Conservation (phyloP, 768 basidiomycete species). For the Tulasnella sp. region DNA sequence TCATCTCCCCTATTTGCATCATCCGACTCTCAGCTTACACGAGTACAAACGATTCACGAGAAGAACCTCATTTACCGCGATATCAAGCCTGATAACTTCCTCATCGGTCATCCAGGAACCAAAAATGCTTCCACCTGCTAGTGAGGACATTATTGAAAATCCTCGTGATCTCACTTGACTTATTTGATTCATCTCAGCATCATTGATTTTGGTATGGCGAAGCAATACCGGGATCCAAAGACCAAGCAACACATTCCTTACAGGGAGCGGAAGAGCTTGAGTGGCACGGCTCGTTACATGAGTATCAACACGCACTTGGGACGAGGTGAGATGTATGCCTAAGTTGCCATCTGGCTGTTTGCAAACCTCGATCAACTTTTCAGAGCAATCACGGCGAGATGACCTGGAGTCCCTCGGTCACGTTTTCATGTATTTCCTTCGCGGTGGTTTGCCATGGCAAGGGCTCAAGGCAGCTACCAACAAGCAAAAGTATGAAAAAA, state of each 20-base stretch:
- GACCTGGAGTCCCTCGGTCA: conserved; percentile 98
- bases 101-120: conserved; percentile 85
- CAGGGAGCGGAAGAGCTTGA: conserved; percentile 90
- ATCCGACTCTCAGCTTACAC: conserved; percentile 54
- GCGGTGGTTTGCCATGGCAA: conserved; percentile 97
- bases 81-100: conserved; percentile 98
- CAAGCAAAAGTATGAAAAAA: conserved; percentile 99
- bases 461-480: conserved; percentile 98
- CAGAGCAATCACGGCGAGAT: conserved; percentile 61
- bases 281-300: conserved; percentile 98
- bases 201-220: conserved; percentile 97
- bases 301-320: conserved; percentile 98
- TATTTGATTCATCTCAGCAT: conserved; percentile 24
- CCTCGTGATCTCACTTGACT: conserved; percentile 4
- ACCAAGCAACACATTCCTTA: conserved; percentile 98
- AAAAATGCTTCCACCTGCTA: conserved; percentile 82
- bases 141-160: conserved; percentile 33
- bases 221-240: conserved; percentile 97
- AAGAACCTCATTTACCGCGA: conserved; percentile 96
- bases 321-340: conserved; percentile 50
- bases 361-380: neutral
- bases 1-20: neutral
- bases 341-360: neutral
- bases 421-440: conserved; percentile 99
- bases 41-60: conserved; percentile 95